Evolutionary conservation across 352 stramenopile species (phyloP), one percentile per base, ranked within the genome.

Genomic region (Phytophthora pini): DNA sequence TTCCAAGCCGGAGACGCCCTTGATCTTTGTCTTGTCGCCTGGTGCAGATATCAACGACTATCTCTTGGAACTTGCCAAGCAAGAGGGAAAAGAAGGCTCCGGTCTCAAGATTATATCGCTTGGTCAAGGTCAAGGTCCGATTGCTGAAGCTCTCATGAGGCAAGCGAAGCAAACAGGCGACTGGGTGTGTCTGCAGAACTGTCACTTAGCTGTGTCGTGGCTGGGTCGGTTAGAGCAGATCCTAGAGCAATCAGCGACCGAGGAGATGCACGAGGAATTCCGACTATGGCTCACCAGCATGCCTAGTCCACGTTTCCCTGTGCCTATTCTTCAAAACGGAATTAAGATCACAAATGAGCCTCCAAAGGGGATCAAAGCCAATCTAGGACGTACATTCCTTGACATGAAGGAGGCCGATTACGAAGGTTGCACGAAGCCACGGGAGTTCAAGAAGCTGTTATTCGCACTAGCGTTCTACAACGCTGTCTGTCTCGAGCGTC

Each of bases 271-370:
- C 55, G 74, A 77, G 0, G 89, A 98, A 57, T 98, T 98, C 66
- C 86, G 95, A 0, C 61, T 98, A 17, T 98, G 94, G 94, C 77
- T 98, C 36, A 98, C 95, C 12, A 98, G 90, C 72, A 98, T 97
- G 87, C 94, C 92, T 20, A 92, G 87, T 45, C 58, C 88, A 10
- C 79, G 86, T 0, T 98, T 98, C 58, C 94, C 95, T 1, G 95
- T 98, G 26, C 84, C 93, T 8, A 95, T 98, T 32, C 76, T 98
- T 11, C 95, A 98, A 68, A 98, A 97, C 54, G 93, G 95, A 26
- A 98, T 98, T 70, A 98, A 98, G 69, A 96, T 98, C 56, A 98
- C 95, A 2, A 98, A 98, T 52, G 95, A 98, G 51, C 92, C 95
- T 10, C 95, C 95, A 0, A 89, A 92, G 46, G 95, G 94, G 17